phyloP scores from a whole-genome alignment of 768 basidiomycete species.

The Russula earlei region DNA sequence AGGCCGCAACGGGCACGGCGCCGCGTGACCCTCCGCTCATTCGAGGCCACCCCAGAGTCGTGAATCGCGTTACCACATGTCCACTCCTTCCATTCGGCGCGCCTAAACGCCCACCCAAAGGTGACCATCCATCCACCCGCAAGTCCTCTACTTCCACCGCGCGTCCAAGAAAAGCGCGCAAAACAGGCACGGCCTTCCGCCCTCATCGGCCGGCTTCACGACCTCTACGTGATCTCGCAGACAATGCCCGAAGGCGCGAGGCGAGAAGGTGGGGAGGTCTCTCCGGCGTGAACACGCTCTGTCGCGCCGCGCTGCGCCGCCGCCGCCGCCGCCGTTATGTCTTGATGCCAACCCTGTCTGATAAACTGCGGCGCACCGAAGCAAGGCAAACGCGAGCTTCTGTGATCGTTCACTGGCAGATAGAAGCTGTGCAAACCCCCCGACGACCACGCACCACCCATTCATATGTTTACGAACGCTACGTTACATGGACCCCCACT shows the following conservation, averaged over 20 bases:
- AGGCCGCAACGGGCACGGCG: not conserved
- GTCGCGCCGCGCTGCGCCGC: not conserved
- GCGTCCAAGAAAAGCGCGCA: not conserved
- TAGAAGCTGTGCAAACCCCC: not conserved
- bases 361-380: not conserved
- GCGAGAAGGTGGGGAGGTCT: not conserved
- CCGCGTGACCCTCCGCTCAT: not conserved
- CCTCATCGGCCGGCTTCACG: not conserved
- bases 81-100: not conserved
- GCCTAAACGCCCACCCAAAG: not conserved
- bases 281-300: not conserved
- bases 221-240: not conserved
- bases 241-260: not conserved
- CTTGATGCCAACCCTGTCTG: not conserved
- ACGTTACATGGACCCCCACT: not conserved
- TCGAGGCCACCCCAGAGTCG: not conserved
- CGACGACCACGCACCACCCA: slow-evolving; percentile 5
- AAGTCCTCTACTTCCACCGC: not conserved
- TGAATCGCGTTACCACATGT: not conserved
- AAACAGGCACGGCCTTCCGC: slow-evolving; percentile 7
- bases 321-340: not conserved
- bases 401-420: not conserved
- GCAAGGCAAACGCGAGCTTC: not conserved
- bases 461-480: slow-evolving; percentile 4
- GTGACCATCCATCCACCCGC: not conserved